phyloP scores from a whole-genome alignment of 2,329 filamentous ascomycete genomes.

The Lasiodiplodia citricola region DNA sequence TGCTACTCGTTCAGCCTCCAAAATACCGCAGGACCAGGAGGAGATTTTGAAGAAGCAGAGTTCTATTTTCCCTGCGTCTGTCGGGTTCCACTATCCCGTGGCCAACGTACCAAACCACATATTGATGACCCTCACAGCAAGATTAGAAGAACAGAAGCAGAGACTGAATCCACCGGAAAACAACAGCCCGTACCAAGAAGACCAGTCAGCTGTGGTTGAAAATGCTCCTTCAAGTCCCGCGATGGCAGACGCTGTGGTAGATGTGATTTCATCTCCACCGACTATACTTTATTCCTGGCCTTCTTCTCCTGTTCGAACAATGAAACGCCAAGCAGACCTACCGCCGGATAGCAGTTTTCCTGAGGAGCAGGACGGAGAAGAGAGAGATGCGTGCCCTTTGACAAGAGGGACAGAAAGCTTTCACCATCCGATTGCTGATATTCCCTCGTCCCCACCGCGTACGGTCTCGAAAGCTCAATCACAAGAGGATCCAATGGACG shows the following conservation, averaged over 20 bases:
- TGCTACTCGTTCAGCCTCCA: not conserved
- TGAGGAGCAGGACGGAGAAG: not conserved
- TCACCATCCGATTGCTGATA: no score
- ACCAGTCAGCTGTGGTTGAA: no score
- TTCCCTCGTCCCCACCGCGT: not conserved
- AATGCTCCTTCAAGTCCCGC: not conserved
- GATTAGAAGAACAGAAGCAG: not conserved
- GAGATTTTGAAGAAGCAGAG: not conserved
- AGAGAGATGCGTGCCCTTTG: no score
- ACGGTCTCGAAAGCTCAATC: no score
- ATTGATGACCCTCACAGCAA: not conserved
- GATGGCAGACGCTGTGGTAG: not conserved
- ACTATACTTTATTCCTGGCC: not conserved
- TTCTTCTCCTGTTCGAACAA: not conserved
- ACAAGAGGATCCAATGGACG: not conserved
- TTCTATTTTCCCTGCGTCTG: not conserved
- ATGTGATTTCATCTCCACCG: not conserved
- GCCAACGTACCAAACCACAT: slow-evolving; percentile 4
- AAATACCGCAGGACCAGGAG: slow-evolving; percentile 4
- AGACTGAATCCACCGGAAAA: not conserved
- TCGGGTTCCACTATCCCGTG: not conserved
- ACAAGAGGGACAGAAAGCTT: not conserved
- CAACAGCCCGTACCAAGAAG: not conserved
- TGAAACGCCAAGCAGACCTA: not conserved
- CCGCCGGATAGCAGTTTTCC: slow-evolving; percentile 8